Evolutionary conservation across 225 moss, liverwort and hornwort species (phyloP).

Genomic region (Pseudisothecium myosuroides): DNA sequence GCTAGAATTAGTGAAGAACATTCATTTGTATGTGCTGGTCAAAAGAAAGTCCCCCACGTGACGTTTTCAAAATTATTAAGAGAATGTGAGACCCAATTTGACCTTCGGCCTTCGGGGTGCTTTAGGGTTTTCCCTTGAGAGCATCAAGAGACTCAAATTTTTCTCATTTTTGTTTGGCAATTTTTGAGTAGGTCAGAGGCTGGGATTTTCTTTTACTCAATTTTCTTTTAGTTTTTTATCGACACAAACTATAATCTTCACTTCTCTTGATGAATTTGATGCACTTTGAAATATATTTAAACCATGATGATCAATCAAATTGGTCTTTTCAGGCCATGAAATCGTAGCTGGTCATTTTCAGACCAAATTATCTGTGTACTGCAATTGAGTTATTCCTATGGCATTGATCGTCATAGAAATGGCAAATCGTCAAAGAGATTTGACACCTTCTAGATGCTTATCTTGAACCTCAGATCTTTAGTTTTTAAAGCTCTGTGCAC

Average conservation of each 20-base stretch:
- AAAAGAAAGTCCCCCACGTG: not conserved
- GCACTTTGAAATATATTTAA: not conserved
- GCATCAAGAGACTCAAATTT: not conserved
- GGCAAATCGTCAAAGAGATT: not conserved
- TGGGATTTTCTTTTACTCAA: not conserved
- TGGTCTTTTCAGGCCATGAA: not conserved
- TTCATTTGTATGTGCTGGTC: not conserved
- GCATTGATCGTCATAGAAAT: not conserved
- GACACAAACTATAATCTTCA: not conserved
- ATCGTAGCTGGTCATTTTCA: not conserved
- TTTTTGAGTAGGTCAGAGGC: not conserved
- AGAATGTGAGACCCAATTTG: not conserved
- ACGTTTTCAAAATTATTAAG: not conserved
- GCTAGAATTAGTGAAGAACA: not conserved
- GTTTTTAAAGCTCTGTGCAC: not conserved
- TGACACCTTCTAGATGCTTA: not conserved
- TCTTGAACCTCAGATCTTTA: not conserved
- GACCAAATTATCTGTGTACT: too few relatives aligned
- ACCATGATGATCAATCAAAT: not conserved
- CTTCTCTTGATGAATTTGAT: not conserved
- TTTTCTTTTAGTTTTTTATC: not conserved
- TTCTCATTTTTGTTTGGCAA: not conserved
- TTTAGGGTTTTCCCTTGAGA: not conserved
- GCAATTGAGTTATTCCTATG: not conserved
- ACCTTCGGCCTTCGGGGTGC: too few relatives aligned